Evolutionary conservation across 352 stramenopile genomes (phyloP).

Genomic region (Globisporangium viniferum): DNA sequence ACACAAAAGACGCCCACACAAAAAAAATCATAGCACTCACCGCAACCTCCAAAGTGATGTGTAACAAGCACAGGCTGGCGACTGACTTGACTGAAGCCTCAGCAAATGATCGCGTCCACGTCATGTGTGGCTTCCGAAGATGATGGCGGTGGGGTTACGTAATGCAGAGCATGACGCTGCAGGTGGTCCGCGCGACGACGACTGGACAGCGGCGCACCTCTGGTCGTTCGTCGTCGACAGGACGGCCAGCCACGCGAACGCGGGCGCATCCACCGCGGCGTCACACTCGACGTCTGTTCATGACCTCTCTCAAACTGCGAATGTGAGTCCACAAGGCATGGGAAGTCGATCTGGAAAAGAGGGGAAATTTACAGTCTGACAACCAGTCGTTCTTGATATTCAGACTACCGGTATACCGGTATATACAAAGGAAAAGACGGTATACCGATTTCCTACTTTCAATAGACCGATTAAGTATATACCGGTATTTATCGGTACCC

Average conservation of each 20-base stretch:
- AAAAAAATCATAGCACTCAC: background rate
- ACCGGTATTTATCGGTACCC: too few relatives aligned
- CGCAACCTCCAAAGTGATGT: background rate
- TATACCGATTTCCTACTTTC: too few relatives aligned
- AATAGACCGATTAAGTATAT: too few relatives aligned
- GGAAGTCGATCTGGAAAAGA: background rate
- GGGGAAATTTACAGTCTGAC: background rate
- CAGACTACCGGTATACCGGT: too few relatives aligned
- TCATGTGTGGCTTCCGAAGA: background rate
- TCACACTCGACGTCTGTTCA: background rate
- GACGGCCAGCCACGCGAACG: background rate
- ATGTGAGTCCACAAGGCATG: background rate
- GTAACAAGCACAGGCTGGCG: background rate
- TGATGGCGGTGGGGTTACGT: too few relatives aligned
- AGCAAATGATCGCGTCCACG: background rate
- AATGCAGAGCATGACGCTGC: background rate
- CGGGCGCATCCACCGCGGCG: conserved; percentile 1
- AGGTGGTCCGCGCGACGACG: background rate
- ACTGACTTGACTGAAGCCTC: background rate
- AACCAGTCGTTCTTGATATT: background rate
- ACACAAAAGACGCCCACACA: conserved; percentile 1
- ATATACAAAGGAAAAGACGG: too few relatives aligned
- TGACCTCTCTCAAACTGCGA: background rate
- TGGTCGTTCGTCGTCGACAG: conserved; percentile 2
- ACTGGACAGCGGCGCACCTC: background rate